Conservation (phyloP, 1,284 basidiomycete genomes). For the Malassezia sp. region DNA sequence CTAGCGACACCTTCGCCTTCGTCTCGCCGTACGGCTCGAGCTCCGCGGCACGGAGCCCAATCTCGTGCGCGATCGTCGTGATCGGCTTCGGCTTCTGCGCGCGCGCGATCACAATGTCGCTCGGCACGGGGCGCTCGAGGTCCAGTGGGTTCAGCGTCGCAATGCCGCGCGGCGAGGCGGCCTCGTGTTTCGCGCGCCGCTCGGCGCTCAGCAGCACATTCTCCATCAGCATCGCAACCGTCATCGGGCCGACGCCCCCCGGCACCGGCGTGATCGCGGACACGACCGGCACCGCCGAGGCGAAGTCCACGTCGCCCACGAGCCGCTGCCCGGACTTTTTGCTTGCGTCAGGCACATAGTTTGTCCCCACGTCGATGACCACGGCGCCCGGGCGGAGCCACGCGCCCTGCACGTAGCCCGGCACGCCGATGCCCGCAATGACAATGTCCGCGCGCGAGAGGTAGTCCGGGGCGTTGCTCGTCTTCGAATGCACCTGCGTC, state of each 20-base stretch:
- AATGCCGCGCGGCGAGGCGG: conserved; percentile 54
- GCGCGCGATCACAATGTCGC: conserved; percentile 88
- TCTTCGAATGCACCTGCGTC: conserved; percentile 90
- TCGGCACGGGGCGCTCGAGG: conserved; percentile 63
- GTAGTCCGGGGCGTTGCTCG: conserved; percentile 61
- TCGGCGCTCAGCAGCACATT: conserved; percentile 76
- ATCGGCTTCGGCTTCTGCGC: conserved; percentile 87
- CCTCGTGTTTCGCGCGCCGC: conserved; percentile 64
- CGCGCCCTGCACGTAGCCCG: conserved; percentile 77
- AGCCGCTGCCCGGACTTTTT: conserved; percentile 93
- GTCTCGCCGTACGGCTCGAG: conserved; percentile 88
- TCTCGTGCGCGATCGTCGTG: conserved; percentile 70
- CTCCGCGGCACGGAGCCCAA: conserved; percentile 75
- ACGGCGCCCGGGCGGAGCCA: conserved; percentile 89
- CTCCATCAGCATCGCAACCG: conserved; percentile 94
- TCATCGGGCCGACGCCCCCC: conserved; percentile 92
- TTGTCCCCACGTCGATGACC: conserved; percentile 67
- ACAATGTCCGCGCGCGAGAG: conserved; percentile 79
- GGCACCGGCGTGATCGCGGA: conserved; percentile 93
- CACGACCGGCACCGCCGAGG: conserved; percentile 64
- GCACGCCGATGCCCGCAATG: conserved; percentile 82
- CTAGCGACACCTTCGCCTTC: conserved; percentile 93
- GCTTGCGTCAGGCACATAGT: conserved; percentile 69
- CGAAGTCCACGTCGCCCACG: conserved; percentile 89
- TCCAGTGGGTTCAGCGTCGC: conserved; percentile 69